These are phyloP conservation scores for Alliaria petiolata DNA, from an alignment of 345 rosid genomes.

Conservation along the genomic window DNA sequence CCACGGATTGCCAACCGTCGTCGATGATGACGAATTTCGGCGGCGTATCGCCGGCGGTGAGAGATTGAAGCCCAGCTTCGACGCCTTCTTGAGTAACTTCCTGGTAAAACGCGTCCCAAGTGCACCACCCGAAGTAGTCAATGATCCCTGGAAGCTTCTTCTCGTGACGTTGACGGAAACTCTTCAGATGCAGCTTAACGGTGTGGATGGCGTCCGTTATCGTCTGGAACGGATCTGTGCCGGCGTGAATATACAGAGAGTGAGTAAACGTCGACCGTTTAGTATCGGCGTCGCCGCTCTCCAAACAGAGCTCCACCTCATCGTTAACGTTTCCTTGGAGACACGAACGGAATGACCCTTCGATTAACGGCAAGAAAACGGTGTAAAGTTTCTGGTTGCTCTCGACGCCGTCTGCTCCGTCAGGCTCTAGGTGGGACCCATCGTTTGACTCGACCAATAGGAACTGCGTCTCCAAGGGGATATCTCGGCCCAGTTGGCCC, in stretches of 20 bases:
- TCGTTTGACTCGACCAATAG: slow-evolving; percentile 65
- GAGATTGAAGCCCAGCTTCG: slow-evolving; percentile 67
- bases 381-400: slow-evolving; percentile 66
- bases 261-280: slow-evolving; percentile 66
- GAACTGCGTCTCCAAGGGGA: slow-evolving; percentile 88
- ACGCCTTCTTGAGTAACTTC: slow-evolving; percentile 95
- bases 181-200: slow-evolving; percentile 63
- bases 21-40: slow-evolving; percentile 87
- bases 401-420: slow-evolving; percentile 48
- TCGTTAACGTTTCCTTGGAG: slow-evolving; percentile 71
- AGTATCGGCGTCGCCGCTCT: slow-evolving; percentile 73
- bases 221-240: slow-evolving; percentile 72
- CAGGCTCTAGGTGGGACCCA: slow-evolving; percentile 69
- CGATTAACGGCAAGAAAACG: slow-evolving; percentile 83
- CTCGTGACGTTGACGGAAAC: slow-evolving; percentile 84
- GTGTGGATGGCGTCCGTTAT: slow-evolving; percentile 69
- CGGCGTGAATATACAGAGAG: slow-evolving; percentile 63
- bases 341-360: slow-evolving; percentile 73
- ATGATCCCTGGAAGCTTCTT: slow-evolving; percentile 80
- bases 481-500: slow-evolving; percentile 72
- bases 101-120: slow-evolving; percentile 98
- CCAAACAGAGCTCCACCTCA: slow-evolving; percentile 81
- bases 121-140: slow-evolving; percentile 94
- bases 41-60: slow-evolving; percentile 72
- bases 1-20: slow-evolving; percentile 97